Conservation (phyloP, 192 early-diverging fungal species). For the Lobulomyces angularis region DNA sequence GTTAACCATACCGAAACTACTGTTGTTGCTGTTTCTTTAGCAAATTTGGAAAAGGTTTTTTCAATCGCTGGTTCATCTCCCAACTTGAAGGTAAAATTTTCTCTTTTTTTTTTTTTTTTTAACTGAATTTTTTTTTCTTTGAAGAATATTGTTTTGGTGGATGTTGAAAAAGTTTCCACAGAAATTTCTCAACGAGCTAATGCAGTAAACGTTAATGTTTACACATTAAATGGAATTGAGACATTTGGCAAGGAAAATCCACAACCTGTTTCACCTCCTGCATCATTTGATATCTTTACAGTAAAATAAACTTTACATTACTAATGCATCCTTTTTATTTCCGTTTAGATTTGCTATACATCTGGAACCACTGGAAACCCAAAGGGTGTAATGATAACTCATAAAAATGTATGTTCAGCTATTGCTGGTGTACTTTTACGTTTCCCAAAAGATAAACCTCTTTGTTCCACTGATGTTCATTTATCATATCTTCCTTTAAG, state of each 20-base stretch:
- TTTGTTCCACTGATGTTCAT: conserved; percentile 14
- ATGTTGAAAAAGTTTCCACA: too few relatives aligned
- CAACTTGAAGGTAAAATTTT: conserved; percentile 54
- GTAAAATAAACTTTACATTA: too few relatives aligned
- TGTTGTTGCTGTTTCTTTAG: conserved; percentile 51
- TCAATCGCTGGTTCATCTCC: conserved; percentile 47
- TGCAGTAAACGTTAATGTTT: too few relatives aligned
- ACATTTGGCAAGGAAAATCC: too few relatives aligned
- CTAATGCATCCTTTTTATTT: too few relatives aligned
- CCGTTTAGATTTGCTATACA: conserved; percentile 78
- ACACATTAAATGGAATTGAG: too few relatives aligned
- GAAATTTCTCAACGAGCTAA: too few relatives aligned
- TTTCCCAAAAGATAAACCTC: not conserved
- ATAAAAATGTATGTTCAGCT: not conserved
- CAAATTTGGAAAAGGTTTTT: conserved; percentile 46
- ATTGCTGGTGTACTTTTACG: not conserved
- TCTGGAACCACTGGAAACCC: conserved; percentile 43
- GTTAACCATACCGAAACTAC: conserved; percentile 71
- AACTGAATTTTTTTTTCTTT: too few relatives aligned
- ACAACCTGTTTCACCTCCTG: too few relatives aligned
- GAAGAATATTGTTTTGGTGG: too few relatives aligned
- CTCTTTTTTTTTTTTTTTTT: too few relatives aligned
- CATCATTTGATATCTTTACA: too few relatives aligned
- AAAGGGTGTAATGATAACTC: conserved; percentile 28
- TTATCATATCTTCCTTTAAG: conserved; percentile 67